Evolutionary conservation across 176 grass and related monocot genomes (phyloP).

Genomic region (Microstegium vimineum): DNA sequence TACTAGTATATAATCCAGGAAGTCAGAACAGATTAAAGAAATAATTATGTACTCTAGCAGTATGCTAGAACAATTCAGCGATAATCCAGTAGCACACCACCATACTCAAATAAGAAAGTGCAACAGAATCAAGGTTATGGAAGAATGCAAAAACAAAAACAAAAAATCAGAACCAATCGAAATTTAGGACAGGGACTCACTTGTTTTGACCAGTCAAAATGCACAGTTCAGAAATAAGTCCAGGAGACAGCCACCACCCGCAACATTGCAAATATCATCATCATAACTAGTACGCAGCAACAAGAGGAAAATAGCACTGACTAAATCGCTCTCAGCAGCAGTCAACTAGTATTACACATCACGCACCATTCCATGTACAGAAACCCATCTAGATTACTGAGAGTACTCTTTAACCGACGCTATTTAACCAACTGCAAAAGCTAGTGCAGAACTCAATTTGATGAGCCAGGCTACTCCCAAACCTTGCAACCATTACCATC

Average conservation of each 20-base stretch:
- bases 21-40: background rate
- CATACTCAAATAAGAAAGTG: background rate
- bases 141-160: too few relatives aligned
- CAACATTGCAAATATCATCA: background rate
- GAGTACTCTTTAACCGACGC: constrained; percentile 26
- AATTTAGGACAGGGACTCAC: background rate
- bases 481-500: background rate
- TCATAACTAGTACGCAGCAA: background rate
- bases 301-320: background rate
- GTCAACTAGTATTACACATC: constrained; percentile 21
- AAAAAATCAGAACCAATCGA: too few relatives aligned
- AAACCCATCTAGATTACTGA: constrained; percentile 21
- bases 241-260: background rate
- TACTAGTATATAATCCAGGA: background rate
- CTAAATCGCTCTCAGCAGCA: constrained; percentile 24
- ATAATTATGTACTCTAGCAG: background rate
- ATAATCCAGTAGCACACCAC: background rate
- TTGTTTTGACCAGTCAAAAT: background rate
- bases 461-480: background rate
- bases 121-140: background rate
- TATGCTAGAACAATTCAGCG: background rate
- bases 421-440: constrained; percentile 17
- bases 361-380: constrained; percentile 15
- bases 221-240: background rate
- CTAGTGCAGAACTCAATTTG: background rate